These are phyloP conservation scores for Monosporascus sp. DNA, from an alignment of 2,329 filamentous ascomycete genomes.

Conservation along the genomic window DNA sequence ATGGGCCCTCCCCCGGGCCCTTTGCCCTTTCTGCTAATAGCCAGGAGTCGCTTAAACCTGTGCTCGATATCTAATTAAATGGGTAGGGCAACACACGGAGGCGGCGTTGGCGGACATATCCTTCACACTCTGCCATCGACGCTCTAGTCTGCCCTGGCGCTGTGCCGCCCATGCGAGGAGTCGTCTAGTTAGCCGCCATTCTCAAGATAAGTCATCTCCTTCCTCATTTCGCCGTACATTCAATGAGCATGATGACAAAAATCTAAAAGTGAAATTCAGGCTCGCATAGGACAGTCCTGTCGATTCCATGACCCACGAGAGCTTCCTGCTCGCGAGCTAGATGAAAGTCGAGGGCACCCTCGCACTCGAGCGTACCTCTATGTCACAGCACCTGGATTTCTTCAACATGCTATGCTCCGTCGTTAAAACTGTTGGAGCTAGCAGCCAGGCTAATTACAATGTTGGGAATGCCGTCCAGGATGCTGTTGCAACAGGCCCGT, in stretches of 20 bases:
- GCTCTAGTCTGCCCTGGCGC: slow-evolving; percentile 7
- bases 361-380: slow-evolving; percentile 1
- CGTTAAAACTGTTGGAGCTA: slow-evolving; percentile 6
- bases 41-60: slow-evolving; percentile 1
- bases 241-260: not conserved
- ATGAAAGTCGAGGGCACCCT: slow-evolving; percentile 9
- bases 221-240: not conserved
- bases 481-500: slow-evolving; percentile 1
- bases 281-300: slow-evolving; percentile 7
- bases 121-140: slow-evolving; percentile 11
- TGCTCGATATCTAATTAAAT: slow-evolving; percentile 3
- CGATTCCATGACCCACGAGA: slow-evolving; percentile 9
- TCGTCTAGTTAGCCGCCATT: slow-evolving; percentile 10
- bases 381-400: slow-evolving; percentile 2
- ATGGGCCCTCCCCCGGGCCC: not conserved
- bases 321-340: slow-evolving; percentile 1
- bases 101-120: slow-evolving; percentile 7
- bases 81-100: not conserved
- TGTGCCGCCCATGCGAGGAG: slow-evolving; percentile 9
- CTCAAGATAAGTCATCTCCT: slow-evolving; percentile 6
- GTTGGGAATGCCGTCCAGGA: slow-evolving; percentile 13
- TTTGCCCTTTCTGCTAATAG: slow-evolving; percentile 8
- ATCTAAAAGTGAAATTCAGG: not conserved
- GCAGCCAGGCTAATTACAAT: slow-evolving; percentile 12
- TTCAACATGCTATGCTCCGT: slow-evolving; percentile 9